Evolutionary conservation across 768 basidiomycete genomes (phyloP), one percentile per base, ranked within the genome.

Genomic region (Russula lepida): DNA sequence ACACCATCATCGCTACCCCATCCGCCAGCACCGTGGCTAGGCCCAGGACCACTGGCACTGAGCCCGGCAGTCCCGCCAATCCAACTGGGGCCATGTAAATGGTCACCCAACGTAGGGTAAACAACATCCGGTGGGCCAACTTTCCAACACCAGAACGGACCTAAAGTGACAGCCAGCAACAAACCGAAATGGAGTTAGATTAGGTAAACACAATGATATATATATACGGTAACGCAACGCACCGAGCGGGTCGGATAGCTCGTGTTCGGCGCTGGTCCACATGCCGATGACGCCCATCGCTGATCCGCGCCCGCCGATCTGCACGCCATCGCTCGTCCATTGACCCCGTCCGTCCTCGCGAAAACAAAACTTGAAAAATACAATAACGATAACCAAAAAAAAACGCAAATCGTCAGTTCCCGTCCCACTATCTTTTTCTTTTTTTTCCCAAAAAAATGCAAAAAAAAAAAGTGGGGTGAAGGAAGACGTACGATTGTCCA

Each of bases 261-360:
- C 78, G 63, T 83, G 82, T 19, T 67, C 68, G 15, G 77, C 77
- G 8, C 80, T 79, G 0, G 83, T 83, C 82, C 82, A 84, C 71
- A 78, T 66, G 8, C 82, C 83, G 1, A 85, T 71, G 2, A 82
- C 68, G 9, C 84, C 84, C 23, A 75, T 67, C 0, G 76, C 77
- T n/a, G 80, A 80, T 6, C 81, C 81, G 17, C 80, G 70, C 2
- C 77, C 77, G 13, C 84, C 84, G 12, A 84, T 68, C 61, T 85
- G 83, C 0, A 84, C 71, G n/a, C 76, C 80, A 62, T 85, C 83
- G 13, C 75, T 78, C 1, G 73, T 70, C 83, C 83, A 84, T 62
- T 81, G 77, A 0, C 77, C 72, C 5, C 61, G 61, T 21, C 69
- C 67, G 19, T 75, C 70, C 12, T 72, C 72, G 23, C 68, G 61